A percentile compares a stretch with the other conserved stretches of the same genome.
phyloP scores from a whole-genome alignment of 2,329 filamentous ascomycete genomes.

The Nemania diffusa region DNA sequence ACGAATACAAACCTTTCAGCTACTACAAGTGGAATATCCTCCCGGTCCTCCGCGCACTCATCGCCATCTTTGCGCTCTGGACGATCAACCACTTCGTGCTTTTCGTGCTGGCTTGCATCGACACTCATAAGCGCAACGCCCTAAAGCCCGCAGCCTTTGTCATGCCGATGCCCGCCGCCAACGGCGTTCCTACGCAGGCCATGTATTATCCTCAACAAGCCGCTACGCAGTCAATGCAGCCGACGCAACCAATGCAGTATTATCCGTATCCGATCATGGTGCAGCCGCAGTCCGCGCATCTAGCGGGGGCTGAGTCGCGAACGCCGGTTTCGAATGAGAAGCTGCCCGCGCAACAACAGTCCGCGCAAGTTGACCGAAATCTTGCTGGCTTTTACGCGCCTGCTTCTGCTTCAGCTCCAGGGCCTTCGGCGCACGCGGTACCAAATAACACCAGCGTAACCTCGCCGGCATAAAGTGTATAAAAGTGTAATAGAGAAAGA shows the following conservation, averaged over 20 bases:
- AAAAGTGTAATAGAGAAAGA: neutral
- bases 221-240: constrained; percentile 29
- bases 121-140: constrained; percentile 46
- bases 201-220: constrained; percentile 39
- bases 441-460: neutral
- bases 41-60: constrained; percentile 59
- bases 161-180: constrained; percentile 22
- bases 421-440: neutral
- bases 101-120: constrained; percentile 61
- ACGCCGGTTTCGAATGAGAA: constrained; percentile 18
- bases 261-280: constrained; percentile 40
- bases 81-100: constrained; percentile 86
- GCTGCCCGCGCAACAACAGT: constrained; percentile 43
- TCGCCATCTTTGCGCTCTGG: constrained; percentile 80
- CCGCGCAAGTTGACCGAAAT: constrained; percentile 52
- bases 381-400: constrained; percentile 45
- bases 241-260: constrained; percentile 33
- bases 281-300: constrained; percentile 34
- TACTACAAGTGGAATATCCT: constrained; percentile 36
- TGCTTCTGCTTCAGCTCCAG: constrained; percentile 32
- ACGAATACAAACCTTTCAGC: constrained; percentile 12
- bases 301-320: constrained; percentile 7
- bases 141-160: constrained; percentile 38
- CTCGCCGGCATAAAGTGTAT: neutral
- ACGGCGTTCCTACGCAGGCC: constrained; percentile 16